Evolutionary conservation across 2,329 filamentous ascomycete genomes (phyloP).

Genomic region (Hypomyces perniciosus): DNA sequence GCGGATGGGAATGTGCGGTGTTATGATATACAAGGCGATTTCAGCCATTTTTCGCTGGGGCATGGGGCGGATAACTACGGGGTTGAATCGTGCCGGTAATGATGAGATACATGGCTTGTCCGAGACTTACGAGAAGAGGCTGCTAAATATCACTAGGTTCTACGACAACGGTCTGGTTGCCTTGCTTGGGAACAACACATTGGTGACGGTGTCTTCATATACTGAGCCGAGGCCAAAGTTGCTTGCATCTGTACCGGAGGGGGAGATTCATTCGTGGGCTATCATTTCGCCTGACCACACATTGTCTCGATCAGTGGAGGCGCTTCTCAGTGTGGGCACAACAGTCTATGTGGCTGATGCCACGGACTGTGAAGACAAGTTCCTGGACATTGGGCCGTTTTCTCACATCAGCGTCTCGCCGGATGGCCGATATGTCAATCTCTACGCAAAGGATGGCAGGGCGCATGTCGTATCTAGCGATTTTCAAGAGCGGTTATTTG

Average conservation of each 20-base stretch:
- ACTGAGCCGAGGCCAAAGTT: constrained; percentile 82
- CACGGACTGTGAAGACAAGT: constrained; percentile 83
- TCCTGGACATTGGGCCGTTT: constrained; percentile 88
- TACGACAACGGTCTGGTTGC: constrained; percentile 92
- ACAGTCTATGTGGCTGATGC: constrained; percentile 86
- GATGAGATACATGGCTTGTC: no score
- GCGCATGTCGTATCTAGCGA: constrained; percentile 93
- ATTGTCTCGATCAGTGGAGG: constrained; percentile 87
- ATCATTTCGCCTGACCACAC: constrained; percentile 84
- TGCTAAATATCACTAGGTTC: constrained; percentile 45
- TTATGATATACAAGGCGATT: constrained; percentile 90
- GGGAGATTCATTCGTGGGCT: constrained; percentile 79
- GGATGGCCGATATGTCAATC: constrained; percentile 78
- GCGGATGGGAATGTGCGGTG: constrained; percentile 86
- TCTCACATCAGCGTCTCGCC: constrained; percentile 86
- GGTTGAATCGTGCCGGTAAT: constrained; percentile 69
- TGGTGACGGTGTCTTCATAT: constrained; percentile 84
- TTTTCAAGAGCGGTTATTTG: constrained; percentile 85
- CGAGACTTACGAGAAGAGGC: background rate
- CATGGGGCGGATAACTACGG: constrained; percentile 84
- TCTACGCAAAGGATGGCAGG: constrained; percentile 80
- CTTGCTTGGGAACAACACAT: constrained; percentile 77
- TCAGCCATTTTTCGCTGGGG: constrained; percentile 87
- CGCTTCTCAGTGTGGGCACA: constrained; percentile 74
- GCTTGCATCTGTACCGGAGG: constrained; percentile 70